These are phyloP conservation scores for Penicillium robsamsonii DNA, from an alignment of 495 filamentous ascomycete genomes.

Conservation along the genomic window DNA sequence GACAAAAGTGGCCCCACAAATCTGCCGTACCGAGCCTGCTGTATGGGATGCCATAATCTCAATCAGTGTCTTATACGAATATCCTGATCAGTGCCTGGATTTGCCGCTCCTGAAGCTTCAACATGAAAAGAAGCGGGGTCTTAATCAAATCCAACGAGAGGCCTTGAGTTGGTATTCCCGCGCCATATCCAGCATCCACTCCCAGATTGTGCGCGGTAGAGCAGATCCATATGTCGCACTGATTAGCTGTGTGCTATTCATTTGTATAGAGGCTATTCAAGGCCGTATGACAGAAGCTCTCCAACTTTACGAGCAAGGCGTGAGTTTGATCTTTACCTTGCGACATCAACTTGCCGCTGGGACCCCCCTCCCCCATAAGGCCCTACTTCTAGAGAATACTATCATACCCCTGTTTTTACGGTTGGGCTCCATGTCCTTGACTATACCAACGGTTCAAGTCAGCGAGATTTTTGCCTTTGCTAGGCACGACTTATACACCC, in stretches of 20 bases:
- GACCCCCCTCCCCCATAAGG: slow-evolving; percentile 10
- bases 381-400: slow-evolving; percentile 20
- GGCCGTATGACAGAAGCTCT: slow-evolving; percentile 36
- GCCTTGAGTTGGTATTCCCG: slow-evolving; percentile 33
- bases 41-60: slow-evolving; percentile 53
- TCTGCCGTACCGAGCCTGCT: slow-evolving; percentile 53
- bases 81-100: slow-evolving; percentile 22
- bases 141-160: slow-evolving; percentile 22
- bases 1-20: slow-evolving; percentile 52
- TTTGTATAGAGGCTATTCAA: slow-evolving; percentile 53
- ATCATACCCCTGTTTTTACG: slow-evolving; percentile 29
- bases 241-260: slow-evolving; percentile 52
- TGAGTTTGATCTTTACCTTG: slow-evolving; percentile 23
- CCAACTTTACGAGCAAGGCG: slow-evolving; percentile 24
- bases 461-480: slow-evolving; percentile 17
- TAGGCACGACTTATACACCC: not conserved
- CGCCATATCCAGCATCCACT: slow-evolving; percentile 33
- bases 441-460: slow-evolving; percentile 17
- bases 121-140: not conserved
- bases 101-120: slow-evolving; percentile 17
- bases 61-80: slow-evolving; percentile 51
- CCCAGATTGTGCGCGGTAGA: slow-evolving; percentile 28
- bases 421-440: slow-evolving; percentile 18
- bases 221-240: slow-evolving; percentile 40
- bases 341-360: slow-evolving; percentile 11